These are phyloP conservation scores for Colletotrichum trifolii DNA, from an alignment of 2,329 filamentous ascomycete genomes.

Conservation along the genomic window DNA sequence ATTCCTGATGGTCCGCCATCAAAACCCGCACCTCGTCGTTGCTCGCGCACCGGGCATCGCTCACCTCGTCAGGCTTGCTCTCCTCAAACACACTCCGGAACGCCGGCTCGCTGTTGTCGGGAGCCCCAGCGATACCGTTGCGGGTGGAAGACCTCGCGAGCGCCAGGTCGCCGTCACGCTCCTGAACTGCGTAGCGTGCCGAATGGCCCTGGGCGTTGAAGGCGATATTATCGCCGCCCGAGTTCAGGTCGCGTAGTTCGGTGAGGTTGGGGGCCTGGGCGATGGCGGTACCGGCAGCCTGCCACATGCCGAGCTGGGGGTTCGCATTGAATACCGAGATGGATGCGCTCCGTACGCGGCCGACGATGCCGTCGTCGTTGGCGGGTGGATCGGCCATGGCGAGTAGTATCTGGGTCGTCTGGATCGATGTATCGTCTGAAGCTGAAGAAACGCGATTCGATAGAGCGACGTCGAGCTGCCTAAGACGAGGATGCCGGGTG, in stretches of 20 bases:
- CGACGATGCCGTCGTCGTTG: conserved; percentile 36
- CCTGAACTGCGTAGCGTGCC: conserved; percentile 40
- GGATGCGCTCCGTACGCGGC: conserved; percentile 42
- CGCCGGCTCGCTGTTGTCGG: conserved; percentile 6
- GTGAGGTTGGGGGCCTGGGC: conserved; percentile 44
- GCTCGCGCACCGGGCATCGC: not conserved
- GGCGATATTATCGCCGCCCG: conserved; percentile 42
- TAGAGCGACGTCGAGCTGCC: too few relatives aligned
- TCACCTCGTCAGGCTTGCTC: not conserved
- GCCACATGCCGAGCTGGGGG: conserved; percentile 45
- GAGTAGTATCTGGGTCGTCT: not conserved
- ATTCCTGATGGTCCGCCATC: conserved; percentile 2
- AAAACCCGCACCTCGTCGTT: not conserved
- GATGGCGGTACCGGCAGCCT: conserved; percentile 45
- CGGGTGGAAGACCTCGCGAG: conserved; percentile 38
- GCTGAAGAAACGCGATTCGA: too few relatives aligned
- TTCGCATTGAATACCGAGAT: conserved; percentile 42
- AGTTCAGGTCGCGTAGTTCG: conserved; percentile 43
- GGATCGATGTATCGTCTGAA: too few relatives aligned
- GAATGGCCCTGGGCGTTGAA: conserved; percentile 45
- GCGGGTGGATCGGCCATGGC: conserved; percentile 28
- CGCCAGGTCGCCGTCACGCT: conserved; percentile 40
- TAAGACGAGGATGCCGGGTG: too few relatives aligned
- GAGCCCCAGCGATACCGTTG: conserved; percentile 35
- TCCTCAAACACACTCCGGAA: conserved; percentile 11